Conservation (phyloP, 2,329 filamentous ascomycete genomes). For the Botrytis aclada region DNA sequence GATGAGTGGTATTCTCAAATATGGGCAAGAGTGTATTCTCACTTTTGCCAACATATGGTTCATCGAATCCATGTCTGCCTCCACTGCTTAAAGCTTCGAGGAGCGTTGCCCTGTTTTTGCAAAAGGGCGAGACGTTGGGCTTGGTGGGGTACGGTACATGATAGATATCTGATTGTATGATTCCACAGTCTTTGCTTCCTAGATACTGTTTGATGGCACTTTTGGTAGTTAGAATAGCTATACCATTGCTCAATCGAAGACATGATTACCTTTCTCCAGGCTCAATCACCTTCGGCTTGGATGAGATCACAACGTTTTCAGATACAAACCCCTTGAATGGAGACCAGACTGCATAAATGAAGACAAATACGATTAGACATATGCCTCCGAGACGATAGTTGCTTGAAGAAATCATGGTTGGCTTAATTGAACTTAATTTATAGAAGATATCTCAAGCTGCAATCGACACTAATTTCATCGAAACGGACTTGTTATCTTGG, state of each 20-base stretch:
- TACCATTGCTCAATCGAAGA: not conserved
- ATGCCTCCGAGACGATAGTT: slow-evolving; percentile 10
- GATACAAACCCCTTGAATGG: slow-evolving; percentile 8
- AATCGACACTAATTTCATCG: not conserved
- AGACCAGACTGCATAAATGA: slow-evolving; percentile 14
- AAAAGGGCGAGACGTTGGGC: slow-evolving; percentile 27
- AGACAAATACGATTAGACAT: not conserved
- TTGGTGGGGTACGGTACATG: slow-evolving; percentile 22
- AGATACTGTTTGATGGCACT: slow-evolving; percentile 28
- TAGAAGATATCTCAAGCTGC: not conserved
- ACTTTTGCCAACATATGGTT: slow-evolving; percentile 38
- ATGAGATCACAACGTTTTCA: not conserved
- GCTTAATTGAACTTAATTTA: not conserved
- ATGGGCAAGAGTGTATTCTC: not conserved
- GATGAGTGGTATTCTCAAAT: not conserved
- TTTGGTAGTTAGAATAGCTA: not conserved
- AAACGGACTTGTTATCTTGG: not conserved
- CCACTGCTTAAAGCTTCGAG: slow-evolving; percentile 43
- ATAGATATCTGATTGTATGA: slow-evolving; percentile 28
- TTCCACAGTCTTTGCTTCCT: slow-evolving; percentile 30
- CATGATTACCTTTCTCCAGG: slow-evolving; percentile 27
- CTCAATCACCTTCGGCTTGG: not conserved
- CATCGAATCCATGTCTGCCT: slow-evolving; percentile 42
- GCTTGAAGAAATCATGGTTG: slow-evolving; percentile 13
- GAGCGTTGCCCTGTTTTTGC: slow-evolving; percentile 36